Evolutionary conservation across 129 eudicot genomes (phyloP).

Genomic region (Ambrosia trifida): DNA sequence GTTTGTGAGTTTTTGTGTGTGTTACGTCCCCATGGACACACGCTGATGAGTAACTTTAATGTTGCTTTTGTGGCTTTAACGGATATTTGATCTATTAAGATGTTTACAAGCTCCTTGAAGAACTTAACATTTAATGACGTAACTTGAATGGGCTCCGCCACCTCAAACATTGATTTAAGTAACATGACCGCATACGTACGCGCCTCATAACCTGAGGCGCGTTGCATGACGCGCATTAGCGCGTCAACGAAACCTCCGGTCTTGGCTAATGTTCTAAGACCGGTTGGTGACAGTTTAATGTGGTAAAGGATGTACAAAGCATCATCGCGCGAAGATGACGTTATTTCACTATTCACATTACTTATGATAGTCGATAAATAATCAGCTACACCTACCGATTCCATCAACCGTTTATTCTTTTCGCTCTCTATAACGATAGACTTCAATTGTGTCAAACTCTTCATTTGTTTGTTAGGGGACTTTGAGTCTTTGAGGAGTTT

Average conservation of each 20-base stretch:
- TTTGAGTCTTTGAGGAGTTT: constrained; percentile 23
- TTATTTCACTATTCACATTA: background rate
- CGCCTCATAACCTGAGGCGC: constrained; percentile 25
- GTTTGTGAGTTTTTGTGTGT: no score
- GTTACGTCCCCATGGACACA: constrained; percentile 38
- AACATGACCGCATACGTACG: constrained; percentile 26
- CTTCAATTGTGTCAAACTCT: constrained; percentile 19
- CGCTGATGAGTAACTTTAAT: constrained; percentile 33
- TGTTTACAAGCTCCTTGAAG: constrained; percentile 8
- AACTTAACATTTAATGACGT: background rate
- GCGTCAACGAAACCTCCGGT: constrained; percentile 21
- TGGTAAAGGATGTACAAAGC: constrained; percentile 29
- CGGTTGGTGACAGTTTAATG: constrained; percentile 20
- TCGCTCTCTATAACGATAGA: constrained; percentile 18
- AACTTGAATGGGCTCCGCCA: constrained; percentile 34
- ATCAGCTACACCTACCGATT: constrained; percentile 26
- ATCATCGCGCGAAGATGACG: constrained; percentile 3
- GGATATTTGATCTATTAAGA: constrained; percentile 33
- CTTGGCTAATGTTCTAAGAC: background rate
- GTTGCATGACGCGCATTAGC: constrained; percentile 25
- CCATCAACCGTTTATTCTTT: constrained; percentile 37
- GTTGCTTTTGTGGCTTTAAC: constrained; percentile 33
- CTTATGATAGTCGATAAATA: constrained; percentile 18
- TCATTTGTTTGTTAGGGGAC: constrained; percentile 11
- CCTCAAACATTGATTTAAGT: constrained; percentile 24